phyloP scores from a whole-genome alignment of 257 asterid genomes.

The Voacanga thouarsii region DNA sequence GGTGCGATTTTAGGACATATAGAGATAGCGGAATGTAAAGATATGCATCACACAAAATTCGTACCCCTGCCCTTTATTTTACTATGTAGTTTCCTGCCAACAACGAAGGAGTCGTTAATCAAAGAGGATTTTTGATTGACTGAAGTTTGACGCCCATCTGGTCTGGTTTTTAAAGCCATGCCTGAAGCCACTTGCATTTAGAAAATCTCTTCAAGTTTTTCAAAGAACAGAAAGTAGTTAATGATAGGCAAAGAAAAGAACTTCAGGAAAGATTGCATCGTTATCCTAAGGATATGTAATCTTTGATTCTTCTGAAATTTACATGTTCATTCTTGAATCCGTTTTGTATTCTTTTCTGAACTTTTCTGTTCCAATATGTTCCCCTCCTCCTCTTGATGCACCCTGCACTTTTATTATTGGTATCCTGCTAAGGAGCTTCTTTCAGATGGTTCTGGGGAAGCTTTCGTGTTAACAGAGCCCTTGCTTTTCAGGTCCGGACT shows the following conservation, averaged over 20 bases:
- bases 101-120: too few relatives aligned
- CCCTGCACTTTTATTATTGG: too few relatives aligned
- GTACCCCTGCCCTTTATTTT: too few relatives aligned
- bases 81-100: too few relatives aligned
- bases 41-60: too few relatives aligned
- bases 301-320: background rate
- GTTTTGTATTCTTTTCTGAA: too few relatives aligned
- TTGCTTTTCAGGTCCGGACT: constrained; percentile 1
- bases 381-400: background rate
- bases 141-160: background rate
- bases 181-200: background rate
- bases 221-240: background rate
- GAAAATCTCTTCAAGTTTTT: background rate
- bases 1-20: too few relatives aligned
- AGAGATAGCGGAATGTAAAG: too few relatives aligned
- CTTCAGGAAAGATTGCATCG: background rate
- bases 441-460: background rate
- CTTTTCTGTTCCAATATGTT: too few relatives aligned
- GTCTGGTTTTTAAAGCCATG: background rate
- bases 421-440: too few relatives aligned
- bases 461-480: background rate
- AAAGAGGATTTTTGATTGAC: too few relatives aligned
- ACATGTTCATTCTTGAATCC: too few relatives aligned
- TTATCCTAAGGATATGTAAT: background rate
- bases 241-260: background rate